A percentile compares a stretch with the other conserved stretches of the same genome.
These are phyloP conservation scores for Salix suchowensis DNA, from an alignment of 345 rosid species.

Conservation along the genomic window DNA sequence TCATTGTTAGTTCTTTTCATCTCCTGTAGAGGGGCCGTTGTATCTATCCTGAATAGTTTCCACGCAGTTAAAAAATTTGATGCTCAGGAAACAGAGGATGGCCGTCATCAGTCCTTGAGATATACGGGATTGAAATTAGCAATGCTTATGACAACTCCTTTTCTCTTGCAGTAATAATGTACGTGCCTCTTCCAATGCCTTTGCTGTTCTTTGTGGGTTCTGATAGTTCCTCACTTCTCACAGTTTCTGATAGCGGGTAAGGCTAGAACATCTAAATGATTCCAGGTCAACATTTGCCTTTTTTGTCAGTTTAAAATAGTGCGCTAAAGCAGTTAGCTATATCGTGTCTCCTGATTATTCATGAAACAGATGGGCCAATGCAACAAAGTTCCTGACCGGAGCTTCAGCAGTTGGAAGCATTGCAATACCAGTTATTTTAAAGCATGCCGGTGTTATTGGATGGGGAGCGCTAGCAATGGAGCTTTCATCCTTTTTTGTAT, in stretches of 20 bases:
- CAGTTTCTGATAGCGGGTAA: conserved; percentile 67
- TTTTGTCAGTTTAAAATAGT: neutral
- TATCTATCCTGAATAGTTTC: neutral
- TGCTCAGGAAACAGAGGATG: neutral
- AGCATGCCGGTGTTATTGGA: conserved; percentile 84
- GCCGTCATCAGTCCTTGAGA: neutral
- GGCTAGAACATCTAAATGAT: neutral
- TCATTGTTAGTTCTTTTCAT: neutral
- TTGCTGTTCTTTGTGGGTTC: conserved; percentile 81
- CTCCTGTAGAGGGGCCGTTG: neutral
- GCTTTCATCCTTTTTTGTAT: conserved; percentile 67
- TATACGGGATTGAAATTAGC: conserved; percentile 1
- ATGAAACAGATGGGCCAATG: conserved; percentile 73
- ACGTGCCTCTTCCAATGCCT: conserved; percentile 93
- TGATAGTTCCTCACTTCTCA: conserved; percentile 49
- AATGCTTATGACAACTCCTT: conserved; percentile 2
- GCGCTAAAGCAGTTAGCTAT: neutral
- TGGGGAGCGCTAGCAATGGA: conserved; percentile 94
- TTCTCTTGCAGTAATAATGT: conserved; percentile 68
- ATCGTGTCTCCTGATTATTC: neutral
- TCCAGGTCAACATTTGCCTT: conserved; percentile 3
- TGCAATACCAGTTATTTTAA: conserved; percentile 85
- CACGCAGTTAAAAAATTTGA: neutral
- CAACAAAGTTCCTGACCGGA: conserved; percentile 89
- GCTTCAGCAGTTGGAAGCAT: conserved; percentile 88